Evolutionary conservation across 768 basidiomycete genomes (phyloP), one percentile per base, ranked within the genome.

Genomic region (Suillus variegatus): DNA sequence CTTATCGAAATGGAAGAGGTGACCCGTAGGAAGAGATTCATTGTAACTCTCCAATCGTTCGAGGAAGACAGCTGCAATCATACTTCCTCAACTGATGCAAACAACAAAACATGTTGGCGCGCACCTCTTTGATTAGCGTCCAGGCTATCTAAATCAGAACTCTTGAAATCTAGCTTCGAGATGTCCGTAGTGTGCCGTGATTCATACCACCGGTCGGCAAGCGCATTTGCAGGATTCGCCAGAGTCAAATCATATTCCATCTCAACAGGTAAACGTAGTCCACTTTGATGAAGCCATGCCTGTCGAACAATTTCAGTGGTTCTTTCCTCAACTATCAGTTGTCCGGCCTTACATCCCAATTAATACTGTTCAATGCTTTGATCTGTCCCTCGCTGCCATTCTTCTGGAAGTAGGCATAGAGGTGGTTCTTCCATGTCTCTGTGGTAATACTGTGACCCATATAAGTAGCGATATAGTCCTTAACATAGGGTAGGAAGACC

Each of bases 231-330:
- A 57, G 81, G 78, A 60, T 81, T 77, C 4, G 84, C 84, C 3
- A 88, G 80, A 14, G 84, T 78, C 58, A 81, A 75, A 68, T 89
- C 88, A 65, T 88, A 89, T 54, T 82, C 75, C 66, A 84, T 74
- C 60, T 82, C 72, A 2, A 79, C 82, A 13, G 84, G 86, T 8
- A 89, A 75, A 55, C 79, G 75, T 12, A 75, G 65, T 13, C 87
- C 86, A 68, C 85, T 81, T 18, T 87, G 88, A 64, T 85, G 81
- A 46, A 88, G 73, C 88, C 87, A 89, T 18, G 75, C 81, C 85
- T 85, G 60, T 25, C 8, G 38, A 43, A 44, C 5, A 6, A 22
- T 57, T 35, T 62, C 55, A 32, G 36, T 2, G 44, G 6, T 36
- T 20, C 6, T 28, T 40, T 32, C 40, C 20, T 12, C 18, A 14